Evolutionary conservation across 306 rosid species (phyloP).

Genomic region (Potentilla sterilis): DNA sequence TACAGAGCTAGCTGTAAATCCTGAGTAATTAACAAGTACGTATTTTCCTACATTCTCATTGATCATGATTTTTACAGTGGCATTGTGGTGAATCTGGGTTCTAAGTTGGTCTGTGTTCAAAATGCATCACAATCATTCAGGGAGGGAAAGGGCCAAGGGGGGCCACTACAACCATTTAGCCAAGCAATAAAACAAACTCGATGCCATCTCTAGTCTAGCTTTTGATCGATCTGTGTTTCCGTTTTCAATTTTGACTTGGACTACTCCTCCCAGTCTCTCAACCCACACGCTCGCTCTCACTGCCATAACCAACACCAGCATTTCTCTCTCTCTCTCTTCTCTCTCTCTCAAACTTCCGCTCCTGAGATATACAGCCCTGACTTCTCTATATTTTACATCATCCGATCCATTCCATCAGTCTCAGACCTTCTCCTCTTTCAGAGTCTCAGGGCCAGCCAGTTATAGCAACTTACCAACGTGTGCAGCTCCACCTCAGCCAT

Average conservation of each 20-base stretch:
- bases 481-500: conserved; percentile 43
- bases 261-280: conserved; percentile 13
- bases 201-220: conserved; percentile 6
- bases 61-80: not conserved
- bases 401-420: not conserved
- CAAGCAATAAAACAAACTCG: conserved; percentile 38
- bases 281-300: conserved; percentile 31
- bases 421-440: not conserved
- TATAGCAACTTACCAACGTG: conserved; percentile 18
- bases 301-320: conserved; percentile 17
- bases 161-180: conserved; percentile 19
- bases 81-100: conserved; percentile 14
- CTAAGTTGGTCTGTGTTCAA: not conserved
- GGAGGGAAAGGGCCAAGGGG: conserved; percentile 6
- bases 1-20: not conserved
- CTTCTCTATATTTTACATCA: not conserved
- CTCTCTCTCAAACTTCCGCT: conserved; percentile 6
- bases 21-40: not conserved
- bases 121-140: conserved; percentile 42
- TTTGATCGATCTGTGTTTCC: conserved; percentile 27
- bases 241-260: conserved; percentile 43
- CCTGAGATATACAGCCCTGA: not conserved
- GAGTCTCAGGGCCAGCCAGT: not conserved
- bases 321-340: conserved; percentile 15
- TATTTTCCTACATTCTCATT: not conserved